Evolutionary conservation across 1,284 basidiomycete genomes (phyloP).

Genomic region (Ceratobasidium sp.): DNA sequence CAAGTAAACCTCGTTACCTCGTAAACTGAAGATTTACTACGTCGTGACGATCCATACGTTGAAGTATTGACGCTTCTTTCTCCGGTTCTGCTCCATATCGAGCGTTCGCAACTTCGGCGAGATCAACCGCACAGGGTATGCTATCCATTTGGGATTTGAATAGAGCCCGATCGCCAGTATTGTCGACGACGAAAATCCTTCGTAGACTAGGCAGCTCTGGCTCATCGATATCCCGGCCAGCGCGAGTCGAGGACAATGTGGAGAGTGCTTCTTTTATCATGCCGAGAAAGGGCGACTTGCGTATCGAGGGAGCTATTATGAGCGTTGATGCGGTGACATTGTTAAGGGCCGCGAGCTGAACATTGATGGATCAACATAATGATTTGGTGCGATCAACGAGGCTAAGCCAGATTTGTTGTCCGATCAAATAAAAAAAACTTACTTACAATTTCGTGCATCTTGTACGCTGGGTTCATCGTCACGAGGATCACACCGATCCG

Average conservation of each 20-base stretch:
- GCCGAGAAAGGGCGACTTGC: constrained; percentile 71
- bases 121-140: constrained; percentile 70
- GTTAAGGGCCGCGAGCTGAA: constrained; percentile 70
- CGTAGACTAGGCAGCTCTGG: constrained; percentile 73
- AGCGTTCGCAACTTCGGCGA: constrained; percentile 71
- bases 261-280: constrained; percentile 73
- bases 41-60: constrained; percentile 66
- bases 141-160: constrained; percentile 62
- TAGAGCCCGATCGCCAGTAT: constrained; percentile 61
- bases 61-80: constrained; percentile 54
- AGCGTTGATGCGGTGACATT: constrained; percentile 77
- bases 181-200: constrained; percentile 77
- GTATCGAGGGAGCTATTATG: constrained; percentile 78
- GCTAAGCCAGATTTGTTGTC: not conserved
- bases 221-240: constrained; percentile 70
- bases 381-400: not conserved
- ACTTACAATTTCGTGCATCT: constrained; percentile 75
- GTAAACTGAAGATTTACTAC: constrained; percentile 87
- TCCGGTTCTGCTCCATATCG: constrained; percentile 61
- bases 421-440: not conserved
- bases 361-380: not conserved
- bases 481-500: constrained; percentile 83
- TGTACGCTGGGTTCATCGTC: constrained; percentile 86
- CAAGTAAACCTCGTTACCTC: constrained; percentile 63
- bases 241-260: constrained; percentile 64